Conservation (phyloP, 1,139 yeast genomes). For the Pneumocystis canis region DNA sequence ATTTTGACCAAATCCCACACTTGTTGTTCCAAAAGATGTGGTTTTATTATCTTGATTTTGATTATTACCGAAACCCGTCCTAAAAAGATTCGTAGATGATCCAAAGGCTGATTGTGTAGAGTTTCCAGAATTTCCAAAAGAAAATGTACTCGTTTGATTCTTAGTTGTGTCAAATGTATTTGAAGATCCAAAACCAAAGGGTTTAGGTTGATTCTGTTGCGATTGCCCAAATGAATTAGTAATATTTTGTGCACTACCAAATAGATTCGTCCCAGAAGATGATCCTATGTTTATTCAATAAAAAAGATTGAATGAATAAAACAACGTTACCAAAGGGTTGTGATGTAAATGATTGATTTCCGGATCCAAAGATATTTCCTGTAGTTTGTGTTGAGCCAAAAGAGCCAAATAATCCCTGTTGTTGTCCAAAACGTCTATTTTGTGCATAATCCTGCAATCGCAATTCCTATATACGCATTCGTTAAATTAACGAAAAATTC, state of each 20-base stretch:
- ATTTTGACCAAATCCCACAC: neutral
- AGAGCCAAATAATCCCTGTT: constrained; percentile 17
- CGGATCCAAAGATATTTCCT: neutral
- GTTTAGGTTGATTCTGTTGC: neutral
- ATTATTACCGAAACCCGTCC: constrained; percentile 20
- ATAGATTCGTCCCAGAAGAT: neutral
- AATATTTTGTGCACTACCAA: neutral
- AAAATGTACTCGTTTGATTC: constrained; percentile 15
- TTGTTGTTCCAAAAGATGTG: neutral
- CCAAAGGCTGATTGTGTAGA: constrained; percentile 17
- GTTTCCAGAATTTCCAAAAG: constrained; percentile 23
- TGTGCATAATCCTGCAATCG: constrained; percentile 78
- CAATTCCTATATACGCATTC: constrained; percentile 29
- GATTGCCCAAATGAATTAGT: neutral
- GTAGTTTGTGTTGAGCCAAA: constrained; percentile 17
- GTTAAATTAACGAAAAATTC: neutral
- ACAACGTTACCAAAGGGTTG: neutral
- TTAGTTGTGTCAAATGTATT: constrained; percentile 3
- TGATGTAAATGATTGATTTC: neutral
- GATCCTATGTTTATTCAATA: neutral
- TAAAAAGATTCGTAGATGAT: constrained; percentile 14
- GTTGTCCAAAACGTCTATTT: constrained; percentile 46
- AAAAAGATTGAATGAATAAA: neutral
- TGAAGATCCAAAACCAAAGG: neutral
- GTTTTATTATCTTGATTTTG: neutral